A percentile compares a stretch with the other conserved stretches of the same genome.
phyloP scores from a whole-genome alignment of 768 basidiomycete genomes.

The Rhizopogon roseolus region DNA sequence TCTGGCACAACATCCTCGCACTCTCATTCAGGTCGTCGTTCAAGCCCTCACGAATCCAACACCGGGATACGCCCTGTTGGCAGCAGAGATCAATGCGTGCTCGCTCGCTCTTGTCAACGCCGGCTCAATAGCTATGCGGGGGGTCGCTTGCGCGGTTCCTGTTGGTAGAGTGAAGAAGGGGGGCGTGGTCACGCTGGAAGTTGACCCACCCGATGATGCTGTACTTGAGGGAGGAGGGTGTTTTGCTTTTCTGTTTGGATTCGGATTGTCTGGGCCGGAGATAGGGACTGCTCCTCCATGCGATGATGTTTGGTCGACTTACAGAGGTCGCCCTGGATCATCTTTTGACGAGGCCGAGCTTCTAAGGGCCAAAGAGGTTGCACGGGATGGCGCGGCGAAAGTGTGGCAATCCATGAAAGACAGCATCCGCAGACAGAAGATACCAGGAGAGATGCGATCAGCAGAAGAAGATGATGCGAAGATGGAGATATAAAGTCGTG shows the following conservation, averaged over 20 bases:
- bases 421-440: constrained; percentile 12
- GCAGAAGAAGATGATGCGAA: constrained; percentile 30
- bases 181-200: constrained; percentile 29
- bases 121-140: constrained; percentile 68
- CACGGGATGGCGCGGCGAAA: constrained; percentile 36
- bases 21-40: constrained; percentile 72
- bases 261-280: background rate
- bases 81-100: constrained; percentile 68
- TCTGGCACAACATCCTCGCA: constrained; percentile 65
- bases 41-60: constrained; percentile 44
- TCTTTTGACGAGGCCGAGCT: constrained; percentile 38
- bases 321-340: constrained; percentile 10
- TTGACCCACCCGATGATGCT: constrained; percentile 47
- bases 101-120: constrained; percentile 66
- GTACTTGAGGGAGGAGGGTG: constrained; percentile 46
- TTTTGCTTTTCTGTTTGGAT: constrained; percentile 60
- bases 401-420: constrained; percentile 48
- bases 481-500: constrained; percentile 32
- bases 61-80: constrained; percentile 38
- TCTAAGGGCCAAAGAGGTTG: constrained; percentile 42
- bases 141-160: constrained; percentile 67
- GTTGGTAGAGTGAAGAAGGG: constrained; percentile 34
- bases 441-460: constrained; percentile 18
- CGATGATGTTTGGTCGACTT: constrained; percentile 22
- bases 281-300: constrained; percentile 16